Evolutionary conservation across 768 basidiomycete species (phyloP), one percentile per base, ranked within the genome.

Genomic region (Leccinum fibrillosum): DNA sequence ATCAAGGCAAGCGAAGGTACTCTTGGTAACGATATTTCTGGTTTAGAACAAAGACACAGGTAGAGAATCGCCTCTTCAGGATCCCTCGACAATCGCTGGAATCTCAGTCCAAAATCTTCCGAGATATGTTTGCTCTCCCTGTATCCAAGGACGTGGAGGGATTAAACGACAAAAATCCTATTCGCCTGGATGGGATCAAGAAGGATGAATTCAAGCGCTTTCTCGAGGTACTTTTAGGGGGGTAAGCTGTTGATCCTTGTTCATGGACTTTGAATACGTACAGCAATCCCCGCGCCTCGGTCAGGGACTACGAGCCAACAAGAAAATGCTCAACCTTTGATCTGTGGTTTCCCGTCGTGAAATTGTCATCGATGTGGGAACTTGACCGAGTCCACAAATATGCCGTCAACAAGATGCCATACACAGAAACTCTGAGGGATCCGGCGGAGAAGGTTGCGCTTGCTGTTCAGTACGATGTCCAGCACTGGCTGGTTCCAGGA

Each of bases 281-380:
- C 13, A 17, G 17, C 10, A 13, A 26, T 26, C 6, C 45, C 30
- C 12, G 17, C 9, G 8, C 37, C 5, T 9, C 3, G 26, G n/a
- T 19, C 19, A 62, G 61, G 34, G 17, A 10, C 44, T 50, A 12
- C 35, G 51, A 54, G 23, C 37, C 45, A 17, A 15, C 25, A 8
- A 39, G n/a, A 12, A 8, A 17, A n/a, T 0, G 9, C 5, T 2
- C 57, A 45, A 10, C n/a, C 19, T 56, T 56, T 49, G 66, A 70
- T 7, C 69, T 69, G 52, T 79, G 78, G 80, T 61, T 73, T 15
- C 69, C 74, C 0, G 70, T 76, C 21, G 62, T 77, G n/a, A 75
- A 75, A 59, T 63, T 80, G 21, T 64, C 78, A 6, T 72, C 63
- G 6, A 73, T 75, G 64, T 80, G 78, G 75, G 63, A 66, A 44